These are phyloP conservation scores for Apodospora peruviana DNA, from an alignment of 495 filamentous ascomycete species.

Conservation along the genomic window DNA sequence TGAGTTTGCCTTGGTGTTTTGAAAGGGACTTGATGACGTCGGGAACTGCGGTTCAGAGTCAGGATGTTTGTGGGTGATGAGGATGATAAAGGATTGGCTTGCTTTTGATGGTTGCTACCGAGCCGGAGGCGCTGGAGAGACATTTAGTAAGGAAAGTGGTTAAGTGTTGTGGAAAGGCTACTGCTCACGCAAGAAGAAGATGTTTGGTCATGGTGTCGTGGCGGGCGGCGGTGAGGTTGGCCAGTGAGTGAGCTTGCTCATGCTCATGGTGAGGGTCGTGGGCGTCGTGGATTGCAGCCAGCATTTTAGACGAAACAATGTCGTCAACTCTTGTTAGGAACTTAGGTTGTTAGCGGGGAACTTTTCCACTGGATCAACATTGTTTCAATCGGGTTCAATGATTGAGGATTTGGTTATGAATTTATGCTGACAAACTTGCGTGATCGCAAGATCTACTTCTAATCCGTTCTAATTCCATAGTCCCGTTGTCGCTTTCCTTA, in stretches of 20 bases:
- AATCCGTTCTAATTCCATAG: too few relatives aligned
- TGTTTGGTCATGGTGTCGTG: conserved; percentile 61
- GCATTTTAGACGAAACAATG: too few relatives aligned
- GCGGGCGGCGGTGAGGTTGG: conserved; percentile 26
- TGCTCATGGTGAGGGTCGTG: conserved; percentile 28
- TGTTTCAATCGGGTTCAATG: too few relatives aligned
- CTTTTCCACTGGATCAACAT: too few relatives aligned
- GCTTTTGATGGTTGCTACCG: conserved; percentile 80
- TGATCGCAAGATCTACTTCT: too few relatives aligned
- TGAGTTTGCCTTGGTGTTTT: conserved; percentile 49
- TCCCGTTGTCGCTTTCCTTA: too few relatives aligned
- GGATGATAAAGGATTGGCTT: not conserved
- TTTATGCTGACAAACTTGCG: too few relatives aligned
- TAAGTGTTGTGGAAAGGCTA: conserved; percentile 35
- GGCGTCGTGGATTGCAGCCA: conserved; percentile 25
- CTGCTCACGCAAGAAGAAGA: conserved; percentile 69
- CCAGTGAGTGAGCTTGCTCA: conserved; percentile 24
- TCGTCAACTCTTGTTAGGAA: too few relatives aligned
- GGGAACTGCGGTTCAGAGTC: conserved; percentile 43
- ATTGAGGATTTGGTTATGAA: too few relatives aligned
- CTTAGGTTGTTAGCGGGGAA: too few relatives aligned
- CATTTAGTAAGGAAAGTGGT: conserved; percentile 11
- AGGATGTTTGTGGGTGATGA: not conserved
- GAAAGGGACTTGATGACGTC: conserved; percentile 59
- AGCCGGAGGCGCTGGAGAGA: conserved; percentile 28